Evolutionary conservation across 2,329 filamentous ascomycete genomes (phyloP), one percentile per base, ranked within the genome.

Genomic region (Aspergillus quadricinctus): DNA sequence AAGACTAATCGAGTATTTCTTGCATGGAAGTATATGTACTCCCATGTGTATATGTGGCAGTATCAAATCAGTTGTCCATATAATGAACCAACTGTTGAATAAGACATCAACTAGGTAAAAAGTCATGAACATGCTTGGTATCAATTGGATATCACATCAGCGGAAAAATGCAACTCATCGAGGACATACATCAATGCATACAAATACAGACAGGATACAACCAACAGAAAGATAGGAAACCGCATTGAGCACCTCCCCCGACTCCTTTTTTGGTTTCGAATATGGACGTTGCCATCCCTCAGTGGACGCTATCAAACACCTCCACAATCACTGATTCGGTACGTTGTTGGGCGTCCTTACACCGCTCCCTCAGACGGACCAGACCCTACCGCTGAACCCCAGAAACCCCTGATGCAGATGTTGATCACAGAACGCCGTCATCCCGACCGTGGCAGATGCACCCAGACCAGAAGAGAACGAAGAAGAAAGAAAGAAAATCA

Each of bases 141-240:
- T 49, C 48, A 45, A 25, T 45, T 17, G 49, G 37, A 51, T 31
- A 49, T 45, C 23, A 52, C 51, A 52, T 37, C 31, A 55, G 41
- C 52, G 37, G 41, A 46, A 7, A 46, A 37, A 46, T 46, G 23
- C 11, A 50, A 50, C 48, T 55, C 57, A 50, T 57, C 54, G 49
- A 48, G 45, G 21, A 52, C 57, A 46, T 59, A 55, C 45, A 57
- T 49, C 52, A 50, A 54, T 54, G 43, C 54, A 48, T 57, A 57
- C 55, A 59, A 57, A 49, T 59, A 59, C 57, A 59, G 48, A 29
- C 43, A 14, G 11, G 11, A 46, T 46, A 23, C 10, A 45, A 21
- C 28, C 49, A 57, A 50, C 19, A 51, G 54, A 49, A 52, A 48
- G 25, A 23, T 25, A 31, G 27, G 14, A 53, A 31, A 14, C 45